Evolutionary conservation across 2,329 filamentous ascomycete genomes (phyloP), one percentile per base, ranked within the genome.

Genomic region (Arthrinium puccinioides): DNA sequence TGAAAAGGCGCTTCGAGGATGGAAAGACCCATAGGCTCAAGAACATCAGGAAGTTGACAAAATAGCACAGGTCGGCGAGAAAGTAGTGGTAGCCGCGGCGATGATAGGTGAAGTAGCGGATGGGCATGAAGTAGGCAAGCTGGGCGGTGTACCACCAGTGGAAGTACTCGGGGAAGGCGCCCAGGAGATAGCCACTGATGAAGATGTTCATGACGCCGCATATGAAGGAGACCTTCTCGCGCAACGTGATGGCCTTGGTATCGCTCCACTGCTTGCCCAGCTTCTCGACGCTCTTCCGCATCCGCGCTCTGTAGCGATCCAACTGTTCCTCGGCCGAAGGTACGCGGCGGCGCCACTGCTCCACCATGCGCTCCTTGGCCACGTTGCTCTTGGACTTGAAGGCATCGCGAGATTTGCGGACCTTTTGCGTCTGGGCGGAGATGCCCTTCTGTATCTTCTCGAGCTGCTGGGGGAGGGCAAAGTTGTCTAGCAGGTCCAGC

Each of bases 161-260:
- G 61, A 97, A 95, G 59, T 79, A 83, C 50, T 94, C 72, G 1
- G 92, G 88, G 50, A 73, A 82, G 21, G 79, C 87, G 43, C 92
- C 92, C 37, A 98, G 84, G 32, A 98, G 69, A 59, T 95, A 97
- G 40, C 90, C 92, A 48, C 87, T 94, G 57, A 97, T 80, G 63
- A 98, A 94, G 59, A 98, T 92, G 64, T 98, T 98, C 66, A 96
- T 78, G 48, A 96, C 89, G 52, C 88, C 92, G 43, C 81, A 90
- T 44, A 98, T 96, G 62, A 98, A 98, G 6, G 90, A 89, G 33
- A 94, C 69, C 71, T 98, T 98, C 66, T 98, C 92, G 41, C 89
- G 81, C 34, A 86, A 63, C 2, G 88, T 96, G 50, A 98, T 88
- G 8, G 79, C 82, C 53, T 87, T 87, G 14, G 85, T 87, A 55